Evolutionary conservation across 2,329 filamentous ascomycete species (phyloP).

Genomic region (Ophiostoma sp.): DNA sequence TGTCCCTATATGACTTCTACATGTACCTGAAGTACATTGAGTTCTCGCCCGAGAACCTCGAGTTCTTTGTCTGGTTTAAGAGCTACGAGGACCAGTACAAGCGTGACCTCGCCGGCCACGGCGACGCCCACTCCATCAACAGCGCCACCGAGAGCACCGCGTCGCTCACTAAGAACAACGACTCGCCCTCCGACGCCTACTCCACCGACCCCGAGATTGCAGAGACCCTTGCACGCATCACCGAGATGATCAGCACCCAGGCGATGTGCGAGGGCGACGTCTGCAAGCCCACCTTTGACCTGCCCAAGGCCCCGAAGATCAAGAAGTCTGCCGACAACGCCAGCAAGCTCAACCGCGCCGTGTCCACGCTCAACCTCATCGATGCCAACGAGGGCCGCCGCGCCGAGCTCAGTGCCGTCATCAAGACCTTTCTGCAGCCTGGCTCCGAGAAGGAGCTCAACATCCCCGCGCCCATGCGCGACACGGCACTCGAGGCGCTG

Average conservation of each 20-base stretch:
- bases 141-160: constrained; percentile 31
- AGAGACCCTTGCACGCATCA: constrained; percentile 31
- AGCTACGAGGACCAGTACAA: constrained; percentile 38
- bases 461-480: constrained; percentile 40
- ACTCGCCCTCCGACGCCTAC: constrained; percentile 22
- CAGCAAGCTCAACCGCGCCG: not conserved
- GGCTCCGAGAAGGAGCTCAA: constrained; percentile 44
- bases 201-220: constrained; percentile 33
- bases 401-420: constrained; percentile 37
- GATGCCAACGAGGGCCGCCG: constrained; percentile 27
- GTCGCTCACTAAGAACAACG: constrained; percentile 26
- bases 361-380: constrained; percentile 24
- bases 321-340: constrained; percentile 11
- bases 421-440: constrained; percentile 39
- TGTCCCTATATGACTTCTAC: constrained; percentile 47
- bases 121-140: constrained; percentile 29
- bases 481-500: constrained; percentile 36
- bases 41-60: constrained; percentile 45
- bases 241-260: constrained; percentile 33
- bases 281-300: constrained; percentile 23
- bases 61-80: constrained; percentile 47
- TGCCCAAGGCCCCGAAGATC: constrained; percentile 18
- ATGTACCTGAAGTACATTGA: constrained; percentile 49
- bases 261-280: constrained; percentile 28
- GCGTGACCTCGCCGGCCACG: constrained; percentile 24